Evolutionary conservation across 306 rosid genomes (phyloP), one percentile per base, ranked within the genome.

Genomic region (Hylodesmum podocarpum): DNA sequence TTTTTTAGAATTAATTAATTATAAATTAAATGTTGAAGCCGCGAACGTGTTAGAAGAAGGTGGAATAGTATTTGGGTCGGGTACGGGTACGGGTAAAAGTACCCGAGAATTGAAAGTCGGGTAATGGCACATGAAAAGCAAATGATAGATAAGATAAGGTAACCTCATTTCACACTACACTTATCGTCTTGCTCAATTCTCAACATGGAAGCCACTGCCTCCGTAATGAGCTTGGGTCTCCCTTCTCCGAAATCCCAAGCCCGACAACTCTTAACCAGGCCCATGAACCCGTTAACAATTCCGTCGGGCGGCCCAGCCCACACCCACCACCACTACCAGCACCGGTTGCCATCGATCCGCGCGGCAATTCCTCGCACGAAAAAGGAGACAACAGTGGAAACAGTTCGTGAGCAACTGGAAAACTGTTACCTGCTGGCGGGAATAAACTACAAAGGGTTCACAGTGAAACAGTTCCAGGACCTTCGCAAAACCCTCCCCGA

Each of bases 401-500:
- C 89, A 5, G 91, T 91, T 6, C 84, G 83, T 6, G 6, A 88
- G 11, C 91, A 94, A 29, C 88, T 94, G 18, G 92, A 92, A 4
- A 88, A 92, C 77, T 94, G 97, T 50, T 84, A 87, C 83, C 95
- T 94, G 9, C 24, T 94, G 5, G 97, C 98, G 4, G 97, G 89
- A 1, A 90, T 95, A 62, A 85, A 87, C 59, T 95, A 92, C 96
- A 92, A 95, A 64, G 97, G 98, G 13, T 84, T 95, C 63, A 92
- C 96, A 0, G 98, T 95, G 8, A 88, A 89, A 58, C 96, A 95
- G 34, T 89, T 95, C 51, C 97, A 95, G 55, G 98, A 92, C 18
- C 97, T 95, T 19, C 89, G 97, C 0, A 86, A 31, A 34, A 33
- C 84, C 14, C 89, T 95, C 1, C 98, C 97, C 0, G 98, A 92